A percentile compares a stretch with the other conserved stretches of the same genome.
Conservation (phyloP, 495 filamentous ascomycete species). For the Podospora comata region DNA sequence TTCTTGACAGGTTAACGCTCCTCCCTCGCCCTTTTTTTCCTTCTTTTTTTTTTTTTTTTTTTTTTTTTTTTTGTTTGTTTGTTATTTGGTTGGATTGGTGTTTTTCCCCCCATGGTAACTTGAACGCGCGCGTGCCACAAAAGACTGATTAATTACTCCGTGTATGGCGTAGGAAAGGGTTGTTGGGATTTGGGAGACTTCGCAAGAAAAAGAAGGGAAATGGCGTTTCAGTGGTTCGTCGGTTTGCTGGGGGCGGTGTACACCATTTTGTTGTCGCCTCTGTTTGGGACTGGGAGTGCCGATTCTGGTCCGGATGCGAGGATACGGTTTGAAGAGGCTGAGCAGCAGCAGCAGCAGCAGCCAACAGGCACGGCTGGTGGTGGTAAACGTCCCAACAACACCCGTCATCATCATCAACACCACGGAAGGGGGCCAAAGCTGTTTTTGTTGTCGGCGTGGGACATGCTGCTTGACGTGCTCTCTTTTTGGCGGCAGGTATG, state of each 20-base stretch:
- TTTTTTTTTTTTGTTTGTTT: not conserved
- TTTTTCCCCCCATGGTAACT: too few species aligned
- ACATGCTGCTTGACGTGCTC: conserved; percentile 59
- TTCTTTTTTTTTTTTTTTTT: not conserved
- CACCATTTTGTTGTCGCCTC: not conserved
- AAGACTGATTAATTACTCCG: too few species aligned
- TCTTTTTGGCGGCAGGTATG: conserved; percentile 63
- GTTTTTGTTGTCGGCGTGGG: conserved; percentile 46
- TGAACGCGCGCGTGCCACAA: too few species aligned
- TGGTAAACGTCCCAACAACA: not conserved
- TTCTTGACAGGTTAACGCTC: not conserved
- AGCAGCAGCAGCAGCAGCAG: too few species aligned
- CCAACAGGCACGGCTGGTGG: too few species aligned
- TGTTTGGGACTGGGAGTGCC: not conserved
- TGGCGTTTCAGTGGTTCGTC: not conserved
- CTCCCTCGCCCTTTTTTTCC: not conserved
- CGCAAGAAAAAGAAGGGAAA: not conserved
- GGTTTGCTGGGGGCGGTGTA: not conserved
- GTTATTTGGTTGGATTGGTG: too few species aligned
- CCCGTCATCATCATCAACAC: not conserved
- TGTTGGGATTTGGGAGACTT: not conserved
- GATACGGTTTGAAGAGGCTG: too few species aligned
- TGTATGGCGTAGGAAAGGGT: not conserved
- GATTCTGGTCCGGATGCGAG: too few species aligned
- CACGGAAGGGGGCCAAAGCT: not conserved